phyloP scores from a whole-genome alignment of 2,329 filamentous ascomycete genomes.

The Fusarium sp. region DNA sequence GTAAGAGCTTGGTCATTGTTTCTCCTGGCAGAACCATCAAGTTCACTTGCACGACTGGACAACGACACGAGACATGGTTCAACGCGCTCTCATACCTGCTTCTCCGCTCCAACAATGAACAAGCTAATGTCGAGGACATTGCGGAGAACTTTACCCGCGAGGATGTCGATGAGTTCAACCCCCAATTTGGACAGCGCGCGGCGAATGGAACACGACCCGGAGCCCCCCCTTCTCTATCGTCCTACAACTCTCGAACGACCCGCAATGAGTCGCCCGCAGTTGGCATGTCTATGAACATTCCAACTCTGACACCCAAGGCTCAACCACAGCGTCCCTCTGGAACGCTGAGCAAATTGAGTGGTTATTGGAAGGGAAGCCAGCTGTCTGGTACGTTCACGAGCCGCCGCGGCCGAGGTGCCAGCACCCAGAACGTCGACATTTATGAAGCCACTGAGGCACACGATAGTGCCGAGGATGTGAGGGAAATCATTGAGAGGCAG shows the following conservation, averaged over 20 bases:
- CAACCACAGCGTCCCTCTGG: conserved; percentile 52
- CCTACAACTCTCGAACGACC: conserved; percentile 80
- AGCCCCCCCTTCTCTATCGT: conserved; percentile 76
- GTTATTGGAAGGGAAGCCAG: conserved; percentile 65
- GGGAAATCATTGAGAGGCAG: conserved; percentile 81
- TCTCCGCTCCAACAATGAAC: conserved; percentile 76
- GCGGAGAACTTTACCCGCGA: conserved; percentile 68
- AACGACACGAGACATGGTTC: conserved; percentile 98
- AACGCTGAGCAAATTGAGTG: conserved; percentile 69
- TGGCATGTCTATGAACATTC: conserved; percentile 62
- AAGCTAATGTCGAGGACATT: conserved; percentile 69
- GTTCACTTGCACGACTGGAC: conserved; percentile 92
- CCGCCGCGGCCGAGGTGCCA: conserved; percentile 63
- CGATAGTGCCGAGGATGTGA: conserved; percentile 85
- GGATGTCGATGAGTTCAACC: conserved; percentile 85
- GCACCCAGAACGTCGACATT: conserved; percentile 59
- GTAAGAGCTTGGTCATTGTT: conserved; percentile 90
- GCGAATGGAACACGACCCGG: conserved; percentile 58
- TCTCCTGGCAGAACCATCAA: conserved; percentile 90
- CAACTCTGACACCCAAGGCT: conserved; percentile 66
- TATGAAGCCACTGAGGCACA: conserved; percentile 73
- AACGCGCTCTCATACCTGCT: conserved; percentile 95
- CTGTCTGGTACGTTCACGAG: conserved; percentile 63
- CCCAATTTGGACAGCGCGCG: conserved; percentile 58
- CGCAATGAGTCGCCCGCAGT: conserved; percentile 71